Percentiles rank a stretch among this genome's conserved stretches.
These are phyloP conservation scores for Fusarium circinatum DNA, from an alignment of 2,329 filamentous ascomycete genomes.

Conservation along the genomic window DNA sequence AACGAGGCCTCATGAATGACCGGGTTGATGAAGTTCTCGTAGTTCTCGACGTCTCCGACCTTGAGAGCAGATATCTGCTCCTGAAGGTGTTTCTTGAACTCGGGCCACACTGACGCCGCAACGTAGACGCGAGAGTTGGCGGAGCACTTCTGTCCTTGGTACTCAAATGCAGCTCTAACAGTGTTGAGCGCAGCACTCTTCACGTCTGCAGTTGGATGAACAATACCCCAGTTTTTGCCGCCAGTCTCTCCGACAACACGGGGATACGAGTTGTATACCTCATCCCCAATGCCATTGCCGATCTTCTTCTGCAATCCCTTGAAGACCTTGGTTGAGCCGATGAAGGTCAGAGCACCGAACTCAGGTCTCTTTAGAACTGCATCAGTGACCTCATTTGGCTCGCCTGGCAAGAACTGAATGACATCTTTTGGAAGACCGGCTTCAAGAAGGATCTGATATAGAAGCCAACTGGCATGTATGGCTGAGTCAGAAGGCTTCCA, in stretches of 20 bases:
- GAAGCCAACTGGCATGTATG: conserved; percentile 49
- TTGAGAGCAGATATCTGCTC: conserved; percentile 53
- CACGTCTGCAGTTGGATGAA: conserved; percentile 48
- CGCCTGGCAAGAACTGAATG: conserved; percentile 53
- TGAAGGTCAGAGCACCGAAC: conserved; percentile 51
- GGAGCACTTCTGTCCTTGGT: conserved; percentile 35
- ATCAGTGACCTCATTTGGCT: conserved; percentile 50
- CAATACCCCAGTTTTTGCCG: conserved; percentile 64
- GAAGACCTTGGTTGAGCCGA: conserved; percentile 54
- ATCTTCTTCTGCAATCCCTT: conserved; percentile 47
- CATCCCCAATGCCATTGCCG: conserved; percentile 47
- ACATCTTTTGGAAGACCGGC: conserved; percentile 52
- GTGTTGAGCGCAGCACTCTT: conserved; percentile 33
- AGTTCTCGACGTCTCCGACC: conserved; percentile 51
- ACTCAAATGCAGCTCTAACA: conserved; percentile 28
- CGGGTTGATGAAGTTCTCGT: conserved; percentile 56
- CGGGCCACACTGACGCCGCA: conserved; percentile 42
- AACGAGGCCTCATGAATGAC: conserved; percentile 61
- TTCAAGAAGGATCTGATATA: conserved; percentile 54
- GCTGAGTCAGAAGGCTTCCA: conserved; percentile 53
- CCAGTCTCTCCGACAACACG: conserved; percentile 62
- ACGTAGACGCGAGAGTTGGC: conserved; percentile 32
- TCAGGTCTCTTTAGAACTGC: conserved; percentile 48
- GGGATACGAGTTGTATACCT: conserved; percentile 49
- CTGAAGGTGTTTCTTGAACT: conserved; percentile 39